Evolutionary conservation across 768 basidiomycete genomes (phyloP).

Genomic region (Rhodotorula babjevae): DNA sequence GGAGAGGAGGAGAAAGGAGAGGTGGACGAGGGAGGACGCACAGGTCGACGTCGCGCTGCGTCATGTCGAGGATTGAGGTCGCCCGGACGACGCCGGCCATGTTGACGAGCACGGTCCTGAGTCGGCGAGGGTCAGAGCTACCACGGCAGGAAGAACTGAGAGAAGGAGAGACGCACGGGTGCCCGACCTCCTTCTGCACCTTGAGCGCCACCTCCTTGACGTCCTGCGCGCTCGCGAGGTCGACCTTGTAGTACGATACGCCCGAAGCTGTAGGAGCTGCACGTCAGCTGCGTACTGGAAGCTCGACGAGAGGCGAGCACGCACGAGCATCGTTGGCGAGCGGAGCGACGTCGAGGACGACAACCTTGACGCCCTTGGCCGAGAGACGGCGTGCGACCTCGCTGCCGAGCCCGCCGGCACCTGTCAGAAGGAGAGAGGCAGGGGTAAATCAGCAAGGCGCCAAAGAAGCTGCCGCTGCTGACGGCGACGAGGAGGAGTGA

Average conservation of each 20-base stretch:
- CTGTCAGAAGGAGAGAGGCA: conserved; percentile 48
- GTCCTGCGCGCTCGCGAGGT: conserved; percentile 81
- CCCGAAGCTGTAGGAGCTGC: conserved; percentile 60
- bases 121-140: conserved; percentile 53
- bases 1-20: too few species aligned
- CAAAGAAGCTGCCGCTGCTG: too few species aligned
- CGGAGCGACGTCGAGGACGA: conserved; percentile 78
- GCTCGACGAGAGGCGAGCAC: conserved; percentile 42
- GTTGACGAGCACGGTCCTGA: conserved; percentile 74
- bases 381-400: conserved; percentile 82
- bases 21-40: conserved; percentile 48
- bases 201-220: conserved; percentile 69
- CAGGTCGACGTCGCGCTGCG: conserved; percentile 73
- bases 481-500: neutral
- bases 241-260: conserved; percentile 80
- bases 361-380: conserved; percentile 71
- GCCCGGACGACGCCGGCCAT: conserved; percentile 94
- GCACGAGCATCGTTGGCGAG: conserved; percentile 68
- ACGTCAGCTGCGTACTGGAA: too few species aligned
- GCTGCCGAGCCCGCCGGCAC: conserved; percentile 83
- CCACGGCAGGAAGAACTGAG: neutral
- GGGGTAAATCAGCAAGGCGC: neutral
- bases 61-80: conserved; percentile 73
- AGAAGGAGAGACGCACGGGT: conserved; percentile 17
- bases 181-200: conserved; percentile 68